Base-by-base conservation (phyloP, 495 filamentous ascomycete species). In the Penicillium samsonianum region DNA sequence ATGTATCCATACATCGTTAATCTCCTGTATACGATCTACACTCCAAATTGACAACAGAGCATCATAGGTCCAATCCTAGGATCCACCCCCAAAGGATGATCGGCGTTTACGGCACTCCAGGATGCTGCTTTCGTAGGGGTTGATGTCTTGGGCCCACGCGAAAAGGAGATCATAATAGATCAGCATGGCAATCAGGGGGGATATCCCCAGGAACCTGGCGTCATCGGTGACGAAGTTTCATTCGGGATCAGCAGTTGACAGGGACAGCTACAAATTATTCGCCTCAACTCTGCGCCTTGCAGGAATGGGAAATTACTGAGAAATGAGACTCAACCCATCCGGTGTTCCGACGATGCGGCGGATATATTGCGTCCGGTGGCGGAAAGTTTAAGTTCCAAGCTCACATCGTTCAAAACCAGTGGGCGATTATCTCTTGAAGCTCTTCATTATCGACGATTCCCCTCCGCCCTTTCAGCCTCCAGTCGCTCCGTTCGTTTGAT, bases 401-500 rank as follows among this genome's bases (percentile, higher is more conserved):
- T 37, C 31, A 16, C 5, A 35, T 35, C 31, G 6, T 22, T 10
- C 6, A 26, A 26, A 37, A 10, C 26, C 26, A 57, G 17, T 30
- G 46, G 28, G 12, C 26, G 11, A 44, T n/a, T 49, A 53, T 43
- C 12, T 8, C n/a, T 20, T 23, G 12, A 49, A 17, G 19, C 20
- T n/a, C 22, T 25, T 42, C 49, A 33, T 43, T 57, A 66, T n/a
- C 35, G 64, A 30, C 66, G 64, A 23, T 43, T 49, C 5, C 65
- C 55, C 33, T 64, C 52, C 10, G 82, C 84, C 63, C 82, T 73
- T 62, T 92, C 85, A 26, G 80, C 73, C 58, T 80, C 75, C 46
- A 84, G 60, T 60, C 85, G 78, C 61, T 87, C 83, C 47, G 86
- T 80, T 63, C 87, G 81, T 64, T 90, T 82, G 55, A 60, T 78